Percentiles rank a stretch among this genome's conserved stretches.
Conservation (phyloP, 768 basidiomycete genomes). For the Auriscalpium microsporum region DNA sequence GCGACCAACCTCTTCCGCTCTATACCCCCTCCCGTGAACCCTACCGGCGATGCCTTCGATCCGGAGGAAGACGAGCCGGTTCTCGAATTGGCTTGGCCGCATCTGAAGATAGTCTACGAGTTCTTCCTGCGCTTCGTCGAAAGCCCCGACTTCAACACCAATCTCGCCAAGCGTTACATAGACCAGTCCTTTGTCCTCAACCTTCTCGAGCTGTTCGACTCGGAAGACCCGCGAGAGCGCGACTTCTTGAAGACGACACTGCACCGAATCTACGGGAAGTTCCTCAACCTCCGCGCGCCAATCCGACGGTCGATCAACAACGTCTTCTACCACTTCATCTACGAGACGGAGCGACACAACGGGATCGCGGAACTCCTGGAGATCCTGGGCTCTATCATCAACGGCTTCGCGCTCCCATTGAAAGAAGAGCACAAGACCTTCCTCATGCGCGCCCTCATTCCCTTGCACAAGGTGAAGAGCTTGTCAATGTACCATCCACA, state of each 20-base stretch:
- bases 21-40: constrained; percentile 99
- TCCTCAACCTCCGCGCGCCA: constrained; percentile 96
- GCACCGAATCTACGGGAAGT: constrained; percentile 99
- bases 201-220: constrained; percentile 96
- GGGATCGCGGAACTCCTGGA: constrained; percentile 97
- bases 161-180: constrained; percentile 94
- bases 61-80: constrained; percentile 99
- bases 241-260: constrained; percentile 99
- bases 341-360: constrained; percentile 98
- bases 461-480: constrained; percentile 95
- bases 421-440: constrained; percentile 99
- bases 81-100: constrained; percentile 98
- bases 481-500: constrained; percentile 99
- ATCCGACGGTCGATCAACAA: constrained; percentile 99
- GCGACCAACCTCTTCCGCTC: constrained; percentile 97
- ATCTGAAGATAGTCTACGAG: constrained; percentile 98
- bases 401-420: constrained; percentile 94
- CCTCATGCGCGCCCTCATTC: constrained; percentile 87
- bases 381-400: constrained; percentile 98
- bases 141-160: constrained; percentile 96
- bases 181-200: constrained; percentile 94
- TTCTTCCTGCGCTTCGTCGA: constrained; percentile 99
- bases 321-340: constrained; percentile 98
- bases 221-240: constrained; percentile 96
- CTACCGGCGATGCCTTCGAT: constrained; percentile 96